phyloP scores from a whole-genome alignment of 257 asterid species.

The Henckelia pumila region DNA sequence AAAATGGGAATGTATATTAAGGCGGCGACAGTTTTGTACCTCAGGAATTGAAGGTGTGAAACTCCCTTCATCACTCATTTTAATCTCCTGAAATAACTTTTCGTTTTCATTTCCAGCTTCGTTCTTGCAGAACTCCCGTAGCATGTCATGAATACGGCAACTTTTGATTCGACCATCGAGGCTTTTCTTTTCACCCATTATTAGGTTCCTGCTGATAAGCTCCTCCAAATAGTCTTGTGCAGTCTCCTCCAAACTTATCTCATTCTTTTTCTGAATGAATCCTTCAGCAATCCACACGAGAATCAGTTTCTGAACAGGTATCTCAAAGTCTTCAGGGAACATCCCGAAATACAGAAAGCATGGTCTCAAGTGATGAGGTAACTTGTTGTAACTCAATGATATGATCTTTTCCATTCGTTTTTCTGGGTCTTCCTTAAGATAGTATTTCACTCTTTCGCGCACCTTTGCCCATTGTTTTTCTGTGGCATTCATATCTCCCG shows the following conservation, averaged over 20 bases:
- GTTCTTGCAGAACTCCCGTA: constrained; percentile 36
- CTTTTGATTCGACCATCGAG: constrained; percentile 39
- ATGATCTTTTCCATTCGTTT: constrained; percentile 1
- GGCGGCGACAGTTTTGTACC: constrained; percentile 27
- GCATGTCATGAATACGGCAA: constrained; percentile 41
- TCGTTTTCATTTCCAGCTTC: constrained; percentile 27
- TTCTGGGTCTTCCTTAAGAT: background rate
- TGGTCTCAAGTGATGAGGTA: constrained; percentile 2
- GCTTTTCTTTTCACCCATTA: constrained; percentile 28
- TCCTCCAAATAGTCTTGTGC: constrained; percentile 35
- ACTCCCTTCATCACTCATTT: background rate
- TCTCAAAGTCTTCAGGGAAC: constrained; percentile 32
- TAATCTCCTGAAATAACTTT: constrained; percentile 29
- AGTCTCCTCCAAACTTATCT: constrained; percentile 27
- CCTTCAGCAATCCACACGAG: constrained; percentile 43
- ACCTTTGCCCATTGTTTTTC: background rate
- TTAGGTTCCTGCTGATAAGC: constrained; percentile 33
- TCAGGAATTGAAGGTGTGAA: background rate
- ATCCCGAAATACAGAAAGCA: constrained; percentile 17
- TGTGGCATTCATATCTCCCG: background rate
- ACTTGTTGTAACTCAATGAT: background rate
- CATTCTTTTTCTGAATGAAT: constrained; percentile 23
- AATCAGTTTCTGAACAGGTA: constrained; percentile 35
- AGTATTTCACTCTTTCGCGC: background rate
- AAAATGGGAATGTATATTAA: constrained; percentile 35